Conservation (phyloP, 306 rosid species). For the Cicer yamashitae region DNA sequence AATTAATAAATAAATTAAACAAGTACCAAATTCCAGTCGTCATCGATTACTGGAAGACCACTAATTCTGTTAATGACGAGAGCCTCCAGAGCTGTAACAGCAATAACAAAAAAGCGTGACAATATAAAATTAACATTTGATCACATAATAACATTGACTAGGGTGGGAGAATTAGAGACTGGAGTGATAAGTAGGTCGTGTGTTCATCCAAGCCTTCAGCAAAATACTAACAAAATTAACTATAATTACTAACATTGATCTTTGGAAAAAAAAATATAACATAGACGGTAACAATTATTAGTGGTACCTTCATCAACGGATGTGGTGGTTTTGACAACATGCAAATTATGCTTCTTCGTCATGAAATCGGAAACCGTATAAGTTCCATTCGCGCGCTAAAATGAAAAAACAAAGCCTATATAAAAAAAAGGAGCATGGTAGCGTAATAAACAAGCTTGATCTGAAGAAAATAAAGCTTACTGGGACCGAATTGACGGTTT, state of each 20-base stretch:
- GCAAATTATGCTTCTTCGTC: slow-evolving; percentile 71
- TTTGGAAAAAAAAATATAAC: too few species aligned
- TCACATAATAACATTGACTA: neutral
- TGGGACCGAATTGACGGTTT: slow-evolving; percentile 56
- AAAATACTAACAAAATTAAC: too few species aligned
- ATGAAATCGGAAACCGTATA: slow-evolving; percentile 86
- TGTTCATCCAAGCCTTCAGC: too few species aligned
- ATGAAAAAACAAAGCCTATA: neutral
- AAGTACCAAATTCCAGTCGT: slow-evolving; percentile 87
- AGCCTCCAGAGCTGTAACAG: slow-evolving; percentile 69
- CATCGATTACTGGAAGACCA: slow-evolving; percentile 94
- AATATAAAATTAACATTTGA: slow-evolving; percentile 11
- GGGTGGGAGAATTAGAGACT: neutral
- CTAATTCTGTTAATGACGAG: slow-evolving; percentile 83
- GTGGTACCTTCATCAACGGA: slow-evolving; percentile 77
- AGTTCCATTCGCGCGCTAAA: slow-evolving; percentile 63
- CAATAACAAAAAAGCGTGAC: neutral
- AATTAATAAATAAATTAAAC: neutral
- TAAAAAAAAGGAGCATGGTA: neutral
- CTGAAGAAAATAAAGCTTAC: slow-evolving; percentile 46
- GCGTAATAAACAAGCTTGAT: slow-evolving; percentile 42
- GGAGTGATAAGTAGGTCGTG: too few species aligned
- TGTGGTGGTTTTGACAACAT: slow-evolving; percentile 73
- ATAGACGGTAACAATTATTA: neutral
- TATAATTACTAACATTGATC: too few species aligned